Evolutionary conservation across 345 rosid genomes (phyloP).

Genomic region (Gossypium thurberi): DNA sequence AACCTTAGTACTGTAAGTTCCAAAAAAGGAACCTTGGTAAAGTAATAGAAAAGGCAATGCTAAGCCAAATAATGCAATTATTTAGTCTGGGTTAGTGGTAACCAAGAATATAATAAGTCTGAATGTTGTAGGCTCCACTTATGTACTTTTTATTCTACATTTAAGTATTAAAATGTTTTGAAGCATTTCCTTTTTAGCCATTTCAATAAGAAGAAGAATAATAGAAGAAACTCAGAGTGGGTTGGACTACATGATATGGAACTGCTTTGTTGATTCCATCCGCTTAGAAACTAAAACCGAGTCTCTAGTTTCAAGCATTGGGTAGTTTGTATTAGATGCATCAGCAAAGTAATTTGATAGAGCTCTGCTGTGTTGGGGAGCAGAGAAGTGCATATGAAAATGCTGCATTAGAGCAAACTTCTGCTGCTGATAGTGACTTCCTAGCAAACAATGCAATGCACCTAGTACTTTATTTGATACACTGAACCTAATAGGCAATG

Average conservation of each 20-base stretch:
- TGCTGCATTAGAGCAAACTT: neutral
- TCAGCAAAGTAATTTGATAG: neutral
- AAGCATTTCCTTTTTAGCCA: neutral
- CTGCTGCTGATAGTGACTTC: slow-evolving; percentile 2
- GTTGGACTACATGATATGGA: neutral
- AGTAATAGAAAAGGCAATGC: neutral
- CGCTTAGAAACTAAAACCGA: neutral
- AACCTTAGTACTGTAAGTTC: neutral
- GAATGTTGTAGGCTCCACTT: neutral
- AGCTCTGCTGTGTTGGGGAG: neutral
- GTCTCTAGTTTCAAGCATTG: neutral
- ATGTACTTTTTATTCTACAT: neutral
- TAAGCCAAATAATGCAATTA: neutral
- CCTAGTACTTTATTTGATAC: neutral
- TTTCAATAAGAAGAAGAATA: neutral
- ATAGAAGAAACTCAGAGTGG: neutral
- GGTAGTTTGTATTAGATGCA: slow-evolving; percentile 1
- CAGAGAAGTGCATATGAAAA: neutral
- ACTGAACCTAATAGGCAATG: neutral
- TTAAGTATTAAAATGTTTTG: neutral
- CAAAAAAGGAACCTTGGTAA: neutral
- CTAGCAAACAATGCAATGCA: slow-evolving; percentile 2
- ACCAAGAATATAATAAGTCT: neutral
- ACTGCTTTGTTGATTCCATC: neutral
- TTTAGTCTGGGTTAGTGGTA: neutral